phyloP scores from a whole-genome alignment of 2,329 filamentous ascomycete species.

The Cladophialophora bantiana region DNA sequence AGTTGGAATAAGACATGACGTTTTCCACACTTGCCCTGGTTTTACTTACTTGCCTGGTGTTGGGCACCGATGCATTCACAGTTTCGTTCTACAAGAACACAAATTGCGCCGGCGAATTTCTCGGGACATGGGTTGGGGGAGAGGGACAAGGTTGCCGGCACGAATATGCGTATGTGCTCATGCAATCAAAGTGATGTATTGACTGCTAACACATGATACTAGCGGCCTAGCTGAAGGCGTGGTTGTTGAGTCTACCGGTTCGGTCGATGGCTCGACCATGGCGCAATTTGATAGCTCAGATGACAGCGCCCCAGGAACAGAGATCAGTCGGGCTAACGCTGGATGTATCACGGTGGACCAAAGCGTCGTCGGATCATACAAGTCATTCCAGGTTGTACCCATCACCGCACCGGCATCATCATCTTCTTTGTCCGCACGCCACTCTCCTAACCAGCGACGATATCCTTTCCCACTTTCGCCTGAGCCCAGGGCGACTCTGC shows the following conservation, averaged over 20 bases:
- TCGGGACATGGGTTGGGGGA: conserved; percentile 13
- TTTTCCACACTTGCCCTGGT: conserved; percentile 1
- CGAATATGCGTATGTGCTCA: conserved; percentile 4
- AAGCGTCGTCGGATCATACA: conserved; percentile 7
- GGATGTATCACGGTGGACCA: conserved; percentile 11
- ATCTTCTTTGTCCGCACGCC: background rate
- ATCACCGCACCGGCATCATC: background rate
- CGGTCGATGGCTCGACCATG: background rate
- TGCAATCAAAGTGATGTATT: background rate
- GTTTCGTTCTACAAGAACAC: conserved; percentile 16
- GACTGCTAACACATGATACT: conserved; percentile 1
- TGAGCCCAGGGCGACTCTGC: background rate
- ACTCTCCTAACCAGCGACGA: background rate
- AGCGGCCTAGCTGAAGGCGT: conserved; percentile 9
- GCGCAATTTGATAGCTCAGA: conserved; percentile 6
- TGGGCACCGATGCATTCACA: conserved; percentile 4
- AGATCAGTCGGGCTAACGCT: background rate
- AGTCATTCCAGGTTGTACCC: conserved; percentile 10
- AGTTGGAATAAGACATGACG: background rate
- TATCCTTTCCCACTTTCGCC: background rate
- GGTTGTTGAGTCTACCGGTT: conserved; percentile 7
- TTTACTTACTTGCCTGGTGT: background rate
- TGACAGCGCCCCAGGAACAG: conserved; percentile 5
- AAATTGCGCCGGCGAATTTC: conserved; percentile 9
- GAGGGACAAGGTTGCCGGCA: conserved; percentile 8